Conservation (phyloP, 176 grass and related monocot species). For the Hordeum vulgare region MorexV3_pseudomolecules_assembly NC_058518.1:106370733-106371232, state of each 20-base stretch:
- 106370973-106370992: constrained; percentile 24
- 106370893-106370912: background rate
- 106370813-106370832: background rate
- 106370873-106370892: background rate
- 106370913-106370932: background rate
- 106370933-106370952: background rate
- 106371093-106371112: background rate
- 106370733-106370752: background rate
- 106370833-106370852: background rate
- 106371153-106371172: constrained; percentile 4
- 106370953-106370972: background rate
- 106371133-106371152: background rate
- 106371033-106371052: constrained; percentile 46
- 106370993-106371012: constrained; percentile 38
- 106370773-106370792: background rate
- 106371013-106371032: constrained; percentile 35
- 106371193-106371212: constrained; percentile 20
- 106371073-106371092: background rate
- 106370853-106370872: background rate
- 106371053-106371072: background rate
- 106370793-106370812: background rate
- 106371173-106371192: background rate
- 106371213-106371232: constrained; percentile 34
- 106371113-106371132: background rate
- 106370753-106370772: background rate